These are phyloP conservation scores for Candida vartiovaarae DNA, from an alignment of 805 yeast species.

Conservation along the genomic window DNA sequence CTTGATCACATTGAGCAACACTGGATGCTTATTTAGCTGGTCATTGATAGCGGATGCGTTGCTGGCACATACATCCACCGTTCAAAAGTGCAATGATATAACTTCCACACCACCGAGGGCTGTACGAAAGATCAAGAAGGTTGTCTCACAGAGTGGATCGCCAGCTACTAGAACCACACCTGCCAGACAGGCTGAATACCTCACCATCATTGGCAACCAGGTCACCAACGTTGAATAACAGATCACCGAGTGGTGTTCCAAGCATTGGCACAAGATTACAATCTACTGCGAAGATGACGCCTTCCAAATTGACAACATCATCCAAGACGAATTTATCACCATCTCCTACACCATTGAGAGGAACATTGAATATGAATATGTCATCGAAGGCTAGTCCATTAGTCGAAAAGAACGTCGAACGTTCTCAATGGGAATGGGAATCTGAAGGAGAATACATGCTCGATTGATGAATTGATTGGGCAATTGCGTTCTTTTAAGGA, in stretches of 20 bases:
- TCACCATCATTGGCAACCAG: constrained; percentile 5
- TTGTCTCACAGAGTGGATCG: constrained; percentile 8
- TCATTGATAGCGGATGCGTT: constrained; percentile 2
- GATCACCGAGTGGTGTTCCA: background rate
- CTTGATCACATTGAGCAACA: constrained; percentile 39
- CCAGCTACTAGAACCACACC: constrained; percentile 10
- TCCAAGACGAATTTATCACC: constrained; percentile 18
- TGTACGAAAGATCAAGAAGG: constrained; percentile 21
- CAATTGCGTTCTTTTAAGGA: constrained; percentile 13
- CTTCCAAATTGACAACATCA: constrained; percentile 13
- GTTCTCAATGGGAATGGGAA: constrained; percentile 2
- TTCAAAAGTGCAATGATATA: constrained; percentile 14
- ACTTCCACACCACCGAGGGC: constrained; percentile 19
- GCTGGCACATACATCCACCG: constrained; percentile 4
- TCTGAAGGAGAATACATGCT: constrained; percentile 11
- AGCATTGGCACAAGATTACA: constrained; percentile 9
- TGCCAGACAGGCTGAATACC: background rate
- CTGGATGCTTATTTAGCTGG: constrained; percentile 53
- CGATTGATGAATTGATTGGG: constrained; percentile 11
- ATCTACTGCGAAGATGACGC: constrained; percentile 18
- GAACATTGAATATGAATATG: constrained; percentile 4
- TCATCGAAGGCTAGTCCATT: background rate
- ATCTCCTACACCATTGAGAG: constrained; percentile 1
- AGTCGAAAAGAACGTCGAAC: background rate
- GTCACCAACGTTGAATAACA: constrained; percentile 6